Evolutionary conservation across 2,329 filamentous ascomycete species (phyloP).

Genomic region (Talaromyces sp.): DNA sequence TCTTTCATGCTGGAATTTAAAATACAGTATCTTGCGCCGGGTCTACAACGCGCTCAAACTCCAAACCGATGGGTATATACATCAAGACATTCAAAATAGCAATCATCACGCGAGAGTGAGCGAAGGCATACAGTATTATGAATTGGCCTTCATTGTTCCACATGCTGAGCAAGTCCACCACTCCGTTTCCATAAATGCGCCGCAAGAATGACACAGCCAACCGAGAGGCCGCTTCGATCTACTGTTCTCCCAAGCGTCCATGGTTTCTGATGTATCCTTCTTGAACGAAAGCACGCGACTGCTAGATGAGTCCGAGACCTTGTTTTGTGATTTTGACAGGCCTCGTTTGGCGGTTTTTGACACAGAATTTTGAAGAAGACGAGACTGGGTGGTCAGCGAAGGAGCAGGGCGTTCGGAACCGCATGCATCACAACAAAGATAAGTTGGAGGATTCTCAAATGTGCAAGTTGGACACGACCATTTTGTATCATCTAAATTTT

Average conservation of each 20-base stretch:
- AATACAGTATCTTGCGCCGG: neutral
- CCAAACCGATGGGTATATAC: neutral
- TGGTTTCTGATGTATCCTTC: slow-evolving; percentile 27
- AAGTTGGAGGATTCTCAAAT: slow-evolving; percentile 54
- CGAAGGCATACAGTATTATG: slow-evolving; percentile 21
- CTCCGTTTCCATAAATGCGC: slow-evolving; percentile 57
- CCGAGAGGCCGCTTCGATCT: slow-evolving; percentile 46
- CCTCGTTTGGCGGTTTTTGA: neutral
- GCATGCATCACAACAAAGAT: slow-evolving; percentile 57
- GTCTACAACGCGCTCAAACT: neutral
- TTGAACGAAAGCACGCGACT: slow-evolving; percentile 20
- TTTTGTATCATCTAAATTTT: slow-evolving; percentile 29
- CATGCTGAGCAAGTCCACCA: slow-evolving; percentile 61
- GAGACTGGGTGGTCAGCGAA: slow-evolving; percentile 27
- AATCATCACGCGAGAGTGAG: neutral
- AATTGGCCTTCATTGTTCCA: slow-evolving; percentile 52
- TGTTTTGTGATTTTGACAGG: slow-evolving; percentile 1
- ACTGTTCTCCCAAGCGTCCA: slow-evolving; percentile 34
- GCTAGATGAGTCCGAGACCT: slow-evolving; percentile 3
- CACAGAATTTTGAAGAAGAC: neutral
- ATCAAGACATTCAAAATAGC: neutral
- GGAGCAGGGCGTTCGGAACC: slow-evolving; percentile 47
- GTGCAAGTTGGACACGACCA: slow-evolving; percentile 60
- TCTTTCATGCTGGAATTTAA: neutral
- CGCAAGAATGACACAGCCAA: slow-evolving; percentile 55